A percentile compares a stretch with the other conserved stretches of the same genome.
These are phyloP conservation scores for Neurospora sp. DNA, from an alignment of 495 filamentous ascomycete genomes.

Conservation along the genomic window DNA sequence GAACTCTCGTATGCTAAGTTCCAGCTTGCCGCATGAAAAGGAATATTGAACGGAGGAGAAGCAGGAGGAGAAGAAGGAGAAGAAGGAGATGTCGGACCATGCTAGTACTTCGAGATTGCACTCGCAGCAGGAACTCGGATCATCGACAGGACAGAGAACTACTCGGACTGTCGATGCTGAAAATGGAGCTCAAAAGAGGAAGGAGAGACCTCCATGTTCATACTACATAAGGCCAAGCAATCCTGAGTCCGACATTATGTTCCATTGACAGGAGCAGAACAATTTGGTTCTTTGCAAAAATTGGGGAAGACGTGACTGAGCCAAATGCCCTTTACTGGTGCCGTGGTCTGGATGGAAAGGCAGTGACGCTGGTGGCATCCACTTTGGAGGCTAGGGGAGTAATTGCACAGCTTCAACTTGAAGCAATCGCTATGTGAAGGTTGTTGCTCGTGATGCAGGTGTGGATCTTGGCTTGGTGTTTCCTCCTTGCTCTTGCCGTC, in stretches of 20 bases:
- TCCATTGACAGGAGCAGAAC: not conserved
- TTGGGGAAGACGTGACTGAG: not conserved
- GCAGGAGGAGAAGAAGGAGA: not conserved
- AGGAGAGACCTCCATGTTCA: not conserved
- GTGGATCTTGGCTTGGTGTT: not conserved
- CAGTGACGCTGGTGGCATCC: not conserved
- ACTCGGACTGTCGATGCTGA: not conserved
- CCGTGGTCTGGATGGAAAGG: not conserved
- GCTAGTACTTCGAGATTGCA: not conserved
- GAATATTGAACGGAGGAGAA: not conserved
- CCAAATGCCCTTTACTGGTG: not conserved
- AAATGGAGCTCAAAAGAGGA: not conserved
- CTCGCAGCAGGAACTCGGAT: not conserved
- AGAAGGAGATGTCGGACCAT: not conserved
- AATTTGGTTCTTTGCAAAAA: not conserved
- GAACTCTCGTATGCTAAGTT: not conserved
- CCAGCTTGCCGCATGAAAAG: not conserved
- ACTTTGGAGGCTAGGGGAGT: not conserved
- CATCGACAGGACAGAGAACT: not conserved
- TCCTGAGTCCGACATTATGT: not conserved
- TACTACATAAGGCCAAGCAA: not conserved
- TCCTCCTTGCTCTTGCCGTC: not conserved
- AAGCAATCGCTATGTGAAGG: not conserved
- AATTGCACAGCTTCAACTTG: not conserved
- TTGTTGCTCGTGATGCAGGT: not conserved